Base-by-base conservation (phyloP, 441 rosid genomes). In the Populus tomentosa region DNA sequence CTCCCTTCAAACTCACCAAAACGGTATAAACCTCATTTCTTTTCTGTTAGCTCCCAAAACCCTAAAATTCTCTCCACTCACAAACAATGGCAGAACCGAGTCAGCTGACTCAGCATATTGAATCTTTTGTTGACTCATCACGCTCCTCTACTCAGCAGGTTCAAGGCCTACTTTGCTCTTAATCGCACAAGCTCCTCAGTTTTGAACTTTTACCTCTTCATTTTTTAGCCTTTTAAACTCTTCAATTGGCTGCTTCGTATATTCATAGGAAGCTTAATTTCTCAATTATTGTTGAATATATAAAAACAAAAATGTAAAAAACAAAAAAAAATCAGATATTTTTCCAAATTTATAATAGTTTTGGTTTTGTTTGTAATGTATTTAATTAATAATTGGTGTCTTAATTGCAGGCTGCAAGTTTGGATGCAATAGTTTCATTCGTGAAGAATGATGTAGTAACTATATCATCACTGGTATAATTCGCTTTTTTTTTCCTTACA, bases 141-240 rank as follows among this genome's bases (percentile, higher is more conserved):
- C 86, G 87, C 74, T 84, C 95, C 78, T 75, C 88, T 53, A 42
- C 81, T 72, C 88, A 87, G 71, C 98, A 93, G 93, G 98, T 94
- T 50, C 74, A 69, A 20, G 24, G 72, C 67, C 67, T 10, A 2
- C 35, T 32, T 21, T 28, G 21, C 20, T 63, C 35, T 13, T 61
- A 32, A 6, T 8, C 32, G 7, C 63, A 33, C 5, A 24, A 42
- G 1, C 38, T 72, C 3, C 36, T 61, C 23, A 42, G 69, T 53
- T 50, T 74, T 32, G 4, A 46, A 67, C 23, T 77, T n/a, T 20
- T 35, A 28, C 56, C 38, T 71, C 16, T 71, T 42, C 24, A 62
- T 21, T 32, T 9, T 7, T 26, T 65, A 46, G 66, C 36, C 28
- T 64, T 10, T 5, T 5, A 16, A 16, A 13, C 33, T 36, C 8